Base-by-base conservation (phyloP, 2,329 filamentous ascomycete species). In the Fusarium sp. region DNA sequence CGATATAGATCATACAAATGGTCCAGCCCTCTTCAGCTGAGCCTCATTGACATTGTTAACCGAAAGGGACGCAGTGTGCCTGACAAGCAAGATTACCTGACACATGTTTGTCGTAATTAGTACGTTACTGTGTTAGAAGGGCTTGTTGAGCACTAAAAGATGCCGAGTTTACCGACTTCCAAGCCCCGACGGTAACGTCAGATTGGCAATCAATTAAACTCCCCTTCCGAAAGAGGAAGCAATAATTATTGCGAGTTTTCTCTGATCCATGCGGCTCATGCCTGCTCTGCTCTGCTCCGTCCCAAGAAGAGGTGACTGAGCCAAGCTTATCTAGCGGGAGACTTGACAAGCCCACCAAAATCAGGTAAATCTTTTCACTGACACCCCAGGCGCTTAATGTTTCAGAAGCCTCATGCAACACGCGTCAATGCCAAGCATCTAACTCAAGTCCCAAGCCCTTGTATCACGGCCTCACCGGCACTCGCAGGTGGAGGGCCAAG, bases 391-490 rank as follows among this genome's bases (percentile, higher is more conserved):
- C 30, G 52, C 44, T 55, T 62, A 56, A 55, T 53, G 64, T 61
- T 62, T 68, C 62, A 56, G 39, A 57, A 58, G 28, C 28, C 37
- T 50, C 33, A 20, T 49, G 37, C 28, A 49, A 49, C 55, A 66
- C 65, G 65, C 71, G 71, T 73, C 67, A 73, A 60, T 72, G 71
- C 71, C 71, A 74, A 74, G 71, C 59, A 57, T 46, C 28, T 35
- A 35, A 53, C 48, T 43, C 57, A 59, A 50, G 40, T 61, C 35
- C 51, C 39, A 54, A 55, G 47, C 39, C 54, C 39, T 54, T 47
- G 55, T 57, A 40, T 32, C 47, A 62, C 66, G 65, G 63, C 57
- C 53, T 50, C 44, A 40, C 62, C 66, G 63, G 70, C 68, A 73
- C 56, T 62, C 37, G 41, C 17, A 43, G 53, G 65, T 65, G 65